These are phyloP conservation scores for Solanum clarkiae DNA, from an alignment of 257 asterid genomes.

Conservation along the genomic window DNA sequence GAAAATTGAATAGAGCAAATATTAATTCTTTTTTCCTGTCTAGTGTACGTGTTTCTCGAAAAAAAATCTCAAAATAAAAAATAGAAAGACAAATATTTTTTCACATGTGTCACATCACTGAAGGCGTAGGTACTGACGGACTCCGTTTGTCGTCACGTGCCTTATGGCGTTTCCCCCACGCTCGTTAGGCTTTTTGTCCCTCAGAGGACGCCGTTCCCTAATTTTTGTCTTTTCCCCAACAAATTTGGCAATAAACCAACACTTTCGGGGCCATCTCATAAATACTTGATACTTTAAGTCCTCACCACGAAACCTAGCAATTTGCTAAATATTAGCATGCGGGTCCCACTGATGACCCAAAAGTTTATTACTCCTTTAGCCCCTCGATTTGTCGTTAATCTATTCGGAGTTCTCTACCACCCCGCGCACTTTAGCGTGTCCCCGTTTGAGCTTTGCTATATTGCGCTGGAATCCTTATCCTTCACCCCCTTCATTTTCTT, in stretches of 20 bases:
- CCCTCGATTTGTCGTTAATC: slow-evolving; percentile 7
- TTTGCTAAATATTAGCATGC: not conserved
- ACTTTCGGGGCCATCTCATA: not conserved
- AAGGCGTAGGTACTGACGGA: not conserved
- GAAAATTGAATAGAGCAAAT: too few relatives aligned
- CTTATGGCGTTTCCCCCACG: slow-evolving; percentile 1
- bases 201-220: not conserved
- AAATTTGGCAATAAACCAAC: not conserved
- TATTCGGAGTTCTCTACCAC: not conserved
- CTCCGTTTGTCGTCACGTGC: slow-evolving; percentile 8
- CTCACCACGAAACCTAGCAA: not conserved
- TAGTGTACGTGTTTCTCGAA: too few relatives aligned
- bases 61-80: not conserved
- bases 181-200: not conserved
- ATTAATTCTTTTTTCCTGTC: too few relatives aligned
- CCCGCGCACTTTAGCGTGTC: not conserved
- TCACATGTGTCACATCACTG: not conserved
- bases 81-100: not conserved
- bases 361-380: not conserved
- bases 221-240: not conserved
- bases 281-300: not conserved
- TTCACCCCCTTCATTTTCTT: not conserved
- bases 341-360: not conserved
- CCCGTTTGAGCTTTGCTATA: not conserved
- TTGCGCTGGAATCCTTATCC: not conserved